Conservation (phyloP, 805 yeast species). For the Metschnikowia corniflorae region DNA sequence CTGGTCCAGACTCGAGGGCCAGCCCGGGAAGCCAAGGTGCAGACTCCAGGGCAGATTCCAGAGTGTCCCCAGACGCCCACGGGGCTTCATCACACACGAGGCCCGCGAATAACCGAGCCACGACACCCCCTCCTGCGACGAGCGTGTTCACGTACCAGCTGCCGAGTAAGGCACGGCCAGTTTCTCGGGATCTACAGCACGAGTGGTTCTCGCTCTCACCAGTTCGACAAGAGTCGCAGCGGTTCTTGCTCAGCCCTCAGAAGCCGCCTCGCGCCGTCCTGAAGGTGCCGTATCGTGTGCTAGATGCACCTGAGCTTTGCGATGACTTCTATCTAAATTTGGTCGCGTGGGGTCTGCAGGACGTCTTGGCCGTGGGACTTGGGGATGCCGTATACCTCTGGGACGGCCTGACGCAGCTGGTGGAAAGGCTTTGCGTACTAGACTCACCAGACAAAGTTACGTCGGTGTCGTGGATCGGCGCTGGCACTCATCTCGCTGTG, state of each 20-base stretch:
- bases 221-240: constrained; percentile 84
- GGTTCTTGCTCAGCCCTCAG: constrained; percentile 74
- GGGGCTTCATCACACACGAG: constrained; percentile 17
- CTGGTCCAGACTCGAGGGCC: neutral
- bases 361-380: constrained; percentile 84
- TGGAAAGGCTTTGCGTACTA: constrained; percentile 73
- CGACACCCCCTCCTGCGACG: constrained; percentile 44
- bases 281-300: constrained; percentile 85
- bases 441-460: constrained; percentile 69
- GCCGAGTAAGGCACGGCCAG: constrained; percentile 60
- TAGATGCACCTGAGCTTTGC: constrained; percentile 93
- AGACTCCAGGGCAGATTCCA: constrained; percentile 8
- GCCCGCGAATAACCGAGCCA: constrained; percentile 19
- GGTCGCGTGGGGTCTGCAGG: constrained; percentile 94
- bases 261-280: constrained; percentile 74
- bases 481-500: constrained; percentile 91
- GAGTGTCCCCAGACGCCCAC: constrained; percentile 8
- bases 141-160: constrained; percentile 75
- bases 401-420: constrained; percentile 84
- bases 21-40: neutral
- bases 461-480: constrained; percentile 87
- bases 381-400: constrained; percentile 86
- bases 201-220: constrained; percentile 82
- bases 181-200: constrained; percentile 61
- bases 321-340: constrained; percentile 92